Conservation (phyloP, 2,329 filamentous ascomycete genomes). For the Aspergillus sp. region DNA sequence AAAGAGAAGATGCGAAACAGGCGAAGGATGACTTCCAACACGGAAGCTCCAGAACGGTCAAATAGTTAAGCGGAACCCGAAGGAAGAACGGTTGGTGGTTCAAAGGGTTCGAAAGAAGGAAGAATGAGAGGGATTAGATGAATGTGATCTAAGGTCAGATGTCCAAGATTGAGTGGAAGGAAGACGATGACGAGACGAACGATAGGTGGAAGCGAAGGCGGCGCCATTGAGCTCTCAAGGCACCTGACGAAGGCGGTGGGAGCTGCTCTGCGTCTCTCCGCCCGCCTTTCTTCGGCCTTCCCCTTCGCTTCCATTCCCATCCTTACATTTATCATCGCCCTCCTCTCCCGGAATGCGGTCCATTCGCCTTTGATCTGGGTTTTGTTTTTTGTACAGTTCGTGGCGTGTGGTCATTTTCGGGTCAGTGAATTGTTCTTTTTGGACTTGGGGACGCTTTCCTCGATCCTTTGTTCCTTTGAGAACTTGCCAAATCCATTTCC, state of each 20-base stretch:
- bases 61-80: conserved; percentile 2
- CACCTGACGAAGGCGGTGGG: conserved; percentile 37
- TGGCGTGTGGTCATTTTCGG: neutral
- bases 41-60: conserved; percentile 27
- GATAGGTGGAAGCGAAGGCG: conserved; percentile 5
- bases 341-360: conserved; percentile 11
- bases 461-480: neutral
- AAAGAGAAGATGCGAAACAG: conserved; percentile 16
- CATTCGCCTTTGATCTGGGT: conserved; percentile 4
- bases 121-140: neutral
- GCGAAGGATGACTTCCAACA: conserved; percentile 28
- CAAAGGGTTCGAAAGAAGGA: neutral
- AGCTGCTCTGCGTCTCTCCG: conserved; percentile 13
- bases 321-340: conserved; percentile 15
- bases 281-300: conserved; percentile 25
- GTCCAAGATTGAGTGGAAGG: neutral
- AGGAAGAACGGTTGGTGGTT: neutral
- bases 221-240: conserved; percentile 13
- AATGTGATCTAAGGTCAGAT: neutral
- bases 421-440: neutral
- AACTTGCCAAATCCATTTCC: neutral
- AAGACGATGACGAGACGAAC: neutral
- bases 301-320: conserved; percentile 21
- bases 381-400: neutral
- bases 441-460: neutral